Evolutionary conservation across 768 basidiomycete species (phyloP).

Genomic region (Aureoboletus auriporus): DNA sequence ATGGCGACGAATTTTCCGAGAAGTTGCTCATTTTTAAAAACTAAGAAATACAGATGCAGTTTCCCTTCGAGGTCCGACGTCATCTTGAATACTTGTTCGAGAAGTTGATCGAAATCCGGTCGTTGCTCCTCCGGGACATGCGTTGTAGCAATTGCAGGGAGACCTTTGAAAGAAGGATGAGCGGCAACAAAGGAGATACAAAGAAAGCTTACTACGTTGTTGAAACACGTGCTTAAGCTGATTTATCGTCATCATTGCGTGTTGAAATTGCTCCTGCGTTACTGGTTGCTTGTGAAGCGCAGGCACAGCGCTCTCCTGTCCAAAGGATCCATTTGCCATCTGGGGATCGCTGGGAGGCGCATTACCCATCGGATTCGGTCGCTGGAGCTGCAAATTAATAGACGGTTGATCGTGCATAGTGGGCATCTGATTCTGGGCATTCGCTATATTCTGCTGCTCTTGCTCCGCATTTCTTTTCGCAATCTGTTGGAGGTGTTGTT

Average conservation of each 20-base stretch:
- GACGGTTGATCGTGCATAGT: conserved; percentile 20
- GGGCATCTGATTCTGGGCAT: conserved; percentile 14
- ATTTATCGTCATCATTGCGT: conserved; percentile 24
- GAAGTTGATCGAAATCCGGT: conserved; percentile 44
- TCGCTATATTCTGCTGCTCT: conserved; percentile 19
- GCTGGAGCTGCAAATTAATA: conserved; percentile 13
- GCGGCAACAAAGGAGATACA: conserved; percentile 7
- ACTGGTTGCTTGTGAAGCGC: conserved; percentile 11
- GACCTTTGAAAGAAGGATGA: conserved; percentile 26
- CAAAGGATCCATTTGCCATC: conserved; percentile 10
- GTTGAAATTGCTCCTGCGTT: conserved; percentile 33
- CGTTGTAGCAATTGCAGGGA: conserved; percentile 30
- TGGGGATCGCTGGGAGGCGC: conserved; percentile 17
- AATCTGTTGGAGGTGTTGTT: conserved; percentile 16
- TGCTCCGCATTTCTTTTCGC: conserved; percentile 22
- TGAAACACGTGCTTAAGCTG: conserved; percentile 34
- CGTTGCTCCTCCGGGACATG: conserved; percentile 53
- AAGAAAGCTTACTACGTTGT: conserved; percentile 25
- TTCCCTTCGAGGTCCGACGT: conserved; percentile 47
- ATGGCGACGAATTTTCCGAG: conserved; percentile 51
- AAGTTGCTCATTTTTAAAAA: conserved; percentile 45
- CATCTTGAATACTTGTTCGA: conserved; percentile 47
- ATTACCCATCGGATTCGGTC: conserved; percentile 10
- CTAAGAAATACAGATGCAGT: conserved; percentile 42
- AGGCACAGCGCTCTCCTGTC: conserved; percentile 1